Base-by-base conservation (phyloP, 2,329 filamentous ascomycete genomes). In the Capronia coronata region DNA sequence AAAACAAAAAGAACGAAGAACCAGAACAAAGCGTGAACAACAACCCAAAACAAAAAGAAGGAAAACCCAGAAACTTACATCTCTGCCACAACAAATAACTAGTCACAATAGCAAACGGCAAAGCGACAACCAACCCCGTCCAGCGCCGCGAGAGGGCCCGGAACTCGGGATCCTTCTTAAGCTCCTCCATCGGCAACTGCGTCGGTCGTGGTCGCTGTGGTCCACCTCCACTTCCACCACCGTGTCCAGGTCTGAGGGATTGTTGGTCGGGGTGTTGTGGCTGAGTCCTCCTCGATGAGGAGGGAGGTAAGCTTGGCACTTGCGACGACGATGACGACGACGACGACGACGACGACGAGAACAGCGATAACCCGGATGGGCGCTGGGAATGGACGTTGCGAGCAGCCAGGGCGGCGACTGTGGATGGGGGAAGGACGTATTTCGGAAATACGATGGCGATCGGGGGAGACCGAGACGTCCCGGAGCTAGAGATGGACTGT, bases 51-150 rank as follows among this genome's bases (percentile, higher is more conserved):
- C 25, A 25, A n/a, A 25, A n/a, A 22, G 23, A 14, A 21, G 18
- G 21, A 27, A 27, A 14, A 18, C 5, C 9, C n/a, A 37, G 32
- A 37, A 23, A 54, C 56, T 49, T 35, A 55, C 52, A 54, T 40
- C 52, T 49, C 27, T 56, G 44, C 52, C 53, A 59, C 40, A 61
- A 32, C 8, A 56, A 42, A 32, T 54, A 60, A 35, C 50, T 58
- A 22, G 46, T 55, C 1, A 56, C 56, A 21, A 61, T 52, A 1
- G 49, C 45, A 35, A 61, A 51, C 2, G 59, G 59, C 32, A 56
- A 19, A 3, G 52, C 59, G 23, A 61, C 52, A 3, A 61, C 54
- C 18, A 56, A 19, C 3, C 48, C 34, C 11, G 52, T 54, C 46
- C 52, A 60, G 23, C 46, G 23, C 9, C 46, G 39, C 14, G 45